Evolutionary conservation across 2,329 filamentous ascomycete genomes (phyloP).

Genomic region (Trichoderma lentiforme): DNA sequence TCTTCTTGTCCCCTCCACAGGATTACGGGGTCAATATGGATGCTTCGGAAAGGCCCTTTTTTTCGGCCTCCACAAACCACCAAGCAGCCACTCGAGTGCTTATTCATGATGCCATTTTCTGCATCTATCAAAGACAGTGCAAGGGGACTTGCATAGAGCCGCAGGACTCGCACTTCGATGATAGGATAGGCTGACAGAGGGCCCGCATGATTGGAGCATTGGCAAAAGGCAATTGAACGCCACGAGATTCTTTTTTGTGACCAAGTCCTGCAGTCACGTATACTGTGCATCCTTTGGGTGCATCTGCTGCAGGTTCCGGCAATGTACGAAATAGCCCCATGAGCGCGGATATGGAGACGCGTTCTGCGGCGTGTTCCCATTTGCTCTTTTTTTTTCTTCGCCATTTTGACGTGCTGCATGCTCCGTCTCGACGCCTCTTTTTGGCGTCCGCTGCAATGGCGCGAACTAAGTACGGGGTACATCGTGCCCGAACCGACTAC

Average conservation of each 20-base stretch:
- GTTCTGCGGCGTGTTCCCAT: constrained; percentile 2
- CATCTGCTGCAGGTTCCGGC: background rate
- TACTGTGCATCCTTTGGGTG: background rate
- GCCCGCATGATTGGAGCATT: background rate
- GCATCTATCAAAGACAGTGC: background rate
- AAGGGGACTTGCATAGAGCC: background rate
- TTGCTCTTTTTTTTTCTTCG: background rate
- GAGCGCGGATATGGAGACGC: constrained; percentile 11
- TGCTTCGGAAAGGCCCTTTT: background rate
- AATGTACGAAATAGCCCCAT: background rate
- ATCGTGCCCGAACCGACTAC: constrained; percentile 9
- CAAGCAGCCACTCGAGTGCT: background rate
- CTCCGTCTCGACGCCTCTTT: background rate
- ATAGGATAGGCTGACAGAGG: background rate
- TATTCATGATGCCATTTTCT: background rate
- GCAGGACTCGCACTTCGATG: background rate
- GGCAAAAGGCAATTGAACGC: background rate
- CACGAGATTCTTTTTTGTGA: background rate
- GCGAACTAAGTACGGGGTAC: background rate
- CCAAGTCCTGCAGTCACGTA: background rate
- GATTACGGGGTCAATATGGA: constrained; percentile 10
- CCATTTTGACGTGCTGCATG: background rate
- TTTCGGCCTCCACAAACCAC: background rate
- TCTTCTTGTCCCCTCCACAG: background rate
- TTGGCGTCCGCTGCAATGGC: background rate